Evolutionary conservation across 768 basidiomycete species (phyloP).

Genomic region (Tricholomella constricta): DNA sequence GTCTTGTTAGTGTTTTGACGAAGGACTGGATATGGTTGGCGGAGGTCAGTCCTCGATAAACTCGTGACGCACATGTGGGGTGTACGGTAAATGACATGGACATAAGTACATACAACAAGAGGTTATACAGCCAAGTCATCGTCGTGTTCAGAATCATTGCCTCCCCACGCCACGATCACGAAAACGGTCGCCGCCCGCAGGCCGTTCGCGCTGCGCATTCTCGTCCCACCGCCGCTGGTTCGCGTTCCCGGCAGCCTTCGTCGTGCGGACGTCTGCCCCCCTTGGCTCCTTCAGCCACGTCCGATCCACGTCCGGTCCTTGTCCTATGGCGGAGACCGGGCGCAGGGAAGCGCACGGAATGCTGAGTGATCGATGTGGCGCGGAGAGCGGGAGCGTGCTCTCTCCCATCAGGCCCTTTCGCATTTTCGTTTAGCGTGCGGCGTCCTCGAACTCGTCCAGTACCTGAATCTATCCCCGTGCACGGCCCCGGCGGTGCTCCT

Average conservation of each 20-base stretch:
- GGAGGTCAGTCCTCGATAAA: too few relatives aligned
- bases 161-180: too few relatives aligned
- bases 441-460: constrained; percentile 33
- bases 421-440: constrained; percentile 27
- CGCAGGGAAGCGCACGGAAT: background rate
- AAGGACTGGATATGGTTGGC: too few relatives aligned
- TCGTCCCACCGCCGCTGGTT: constrained; percentile 53
- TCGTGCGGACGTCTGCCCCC: constrained; percentile 13
- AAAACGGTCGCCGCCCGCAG: too few relatives aligned
- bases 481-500: constrained; percentile 21
- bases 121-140: too few relatives aligned
- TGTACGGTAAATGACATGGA: too few relatives aligned
- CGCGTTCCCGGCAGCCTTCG: constrained; percentile 25
- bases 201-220: constrained; percentile 26
- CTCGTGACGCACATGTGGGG: too few relatives aligned
- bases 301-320: background rate
- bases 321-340: background rate
- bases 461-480: constrained; percentile 33
- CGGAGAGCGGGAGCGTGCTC: constrained; percentile 6
- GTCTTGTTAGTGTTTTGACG: too few relatives aligned
- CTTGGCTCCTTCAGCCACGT: background rate
- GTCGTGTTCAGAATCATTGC: too few relatives aligned
- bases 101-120: too few relatives aligned
- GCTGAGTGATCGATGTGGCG: background rate
- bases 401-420: constrained; percentile 23